Evolutionary conservation across 83 land plant genomes (phyloP).

Genomic region (Isoetes engelmannii): DNA sequence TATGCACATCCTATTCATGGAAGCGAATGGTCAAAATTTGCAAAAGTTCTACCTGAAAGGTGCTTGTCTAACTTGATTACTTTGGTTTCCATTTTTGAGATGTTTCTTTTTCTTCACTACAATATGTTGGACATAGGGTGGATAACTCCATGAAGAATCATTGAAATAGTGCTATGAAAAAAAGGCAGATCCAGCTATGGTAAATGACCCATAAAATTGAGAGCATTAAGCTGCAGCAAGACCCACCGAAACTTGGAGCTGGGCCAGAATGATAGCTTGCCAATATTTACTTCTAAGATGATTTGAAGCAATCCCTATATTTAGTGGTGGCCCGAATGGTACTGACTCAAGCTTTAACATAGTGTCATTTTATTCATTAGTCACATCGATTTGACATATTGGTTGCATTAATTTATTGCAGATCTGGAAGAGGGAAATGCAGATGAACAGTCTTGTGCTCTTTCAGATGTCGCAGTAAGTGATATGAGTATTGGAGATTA

Average conservation of each 20-base stretch:
- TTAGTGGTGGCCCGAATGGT: no score
- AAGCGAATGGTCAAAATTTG: slow-evolving; percentile 86
- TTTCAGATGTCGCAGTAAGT: no score
- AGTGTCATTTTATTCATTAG: no score
- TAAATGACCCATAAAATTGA: slow-evolving; percentile 25
- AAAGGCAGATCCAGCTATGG: slow-evolving; percentile 50
- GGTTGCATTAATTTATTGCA: no score
- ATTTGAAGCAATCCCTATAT: no score
- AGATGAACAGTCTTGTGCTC: no score
- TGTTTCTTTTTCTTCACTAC: no score
- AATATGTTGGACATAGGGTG: slow-evolving; percentile 39
- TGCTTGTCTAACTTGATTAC: slow-evolving; percentile 18
- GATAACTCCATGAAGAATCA: slow-evolving; percentile 94
- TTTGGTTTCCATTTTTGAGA: no score
- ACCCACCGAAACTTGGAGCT: slow-evolving; percentile 12
- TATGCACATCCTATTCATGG: slow-evolving; percentile 63
- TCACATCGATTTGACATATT: no score
- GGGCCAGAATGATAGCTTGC: not conserved
- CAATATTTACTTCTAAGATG: not conserved
- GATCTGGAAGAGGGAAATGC: no score
- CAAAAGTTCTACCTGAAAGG: slow-evolving; percentile 79
- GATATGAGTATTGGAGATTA: no score
- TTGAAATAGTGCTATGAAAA: slow-evolving; percentile 94
- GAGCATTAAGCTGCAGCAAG: slow-evolving; percentile 29
- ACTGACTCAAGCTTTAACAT: no score